Percentiles rank a stretch among this genome's conserved stretches.
These are phyloP conservation scores for Sclerotinia subarctica DNA, from an alignment of 2,329 filamentous ascomycete species.

Conservation along the genomic window DNA sequence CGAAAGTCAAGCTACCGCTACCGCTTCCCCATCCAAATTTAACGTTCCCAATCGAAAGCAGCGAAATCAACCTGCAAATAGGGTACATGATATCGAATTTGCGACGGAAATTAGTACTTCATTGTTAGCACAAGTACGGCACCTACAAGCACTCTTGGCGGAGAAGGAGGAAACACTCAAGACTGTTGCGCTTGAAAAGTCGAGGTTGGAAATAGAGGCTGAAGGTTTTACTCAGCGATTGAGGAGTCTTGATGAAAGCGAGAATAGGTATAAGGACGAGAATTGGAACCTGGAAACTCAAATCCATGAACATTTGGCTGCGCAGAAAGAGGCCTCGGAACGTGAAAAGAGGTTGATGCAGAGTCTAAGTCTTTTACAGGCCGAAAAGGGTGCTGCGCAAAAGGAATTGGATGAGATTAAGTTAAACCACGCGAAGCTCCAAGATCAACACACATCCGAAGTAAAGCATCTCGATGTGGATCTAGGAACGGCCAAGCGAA, in stretches of 20 bases:
- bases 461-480: conserved; percentile 88
- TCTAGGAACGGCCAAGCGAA: conserved; percentile 77
- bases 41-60: conserved; percentile 82
- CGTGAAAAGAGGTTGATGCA: conserved; percentile 80
- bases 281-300: conserved; percentile 97
- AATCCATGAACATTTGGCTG: conserved; percentile 75
- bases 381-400: conserved; percentile 75
- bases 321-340: conserved; percentile 72
- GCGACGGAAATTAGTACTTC: conserved; percentile 98
- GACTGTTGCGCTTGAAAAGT: conserved; percentile 69
- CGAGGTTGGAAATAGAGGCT: conserved; percentile 76
- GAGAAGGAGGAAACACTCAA: conserved; percentile 88
- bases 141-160: conserved; percentile 77
- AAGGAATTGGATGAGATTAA: conserved; percentile 90
- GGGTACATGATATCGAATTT: conserved; percentile 94
- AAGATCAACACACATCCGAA: conserved; percentile 72
- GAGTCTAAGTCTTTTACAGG: conserved; percentile 63
- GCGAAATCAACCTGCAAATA: conserved; percentile 82
- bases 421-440: conserved; percentile 70
- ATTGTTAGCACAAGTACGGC: conserved; percentile 87
- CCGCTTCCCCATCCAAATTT: conserved; percentile 84
- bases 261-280: conserved; percentile 95
- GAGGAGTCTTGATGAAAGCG: conserved; percentile 83
- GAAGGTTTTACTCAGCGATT: conserved; percentile 77
- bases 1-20: conserved; percentile 75